Evolutionary conservation across 345 rosid species (phyloP), one percentile per base, ranked within the genome.

Genomic region (Limnanthes douglasii): DNA sequence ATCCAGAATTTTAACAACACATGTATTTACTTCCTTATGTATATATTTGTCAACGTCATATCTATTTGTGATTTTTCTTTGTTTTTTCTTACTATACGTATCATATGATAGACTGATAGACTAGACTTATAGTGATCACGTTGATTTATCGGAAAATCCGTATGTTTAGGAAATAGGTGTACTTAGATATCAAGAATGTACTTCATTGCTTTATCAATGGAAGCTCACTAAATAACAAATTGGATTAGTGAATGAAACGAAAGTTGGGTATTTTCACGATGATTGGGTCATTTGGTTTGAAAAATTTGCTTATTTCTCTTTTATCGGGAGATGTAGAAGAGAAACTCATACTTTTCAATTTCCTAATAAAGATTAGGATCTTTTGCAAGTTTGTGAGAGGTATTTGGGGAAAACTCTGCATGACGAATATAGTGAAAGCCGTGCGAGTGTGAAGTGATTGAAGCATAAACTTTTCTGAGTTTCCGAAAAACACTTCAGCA

Each of bases 321-420:
- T 72, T 9, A 82, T 72, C 18, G 86, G 75, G 61, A 58, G 82
- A 31, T 76, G 86, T 82, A 62, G 86, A 21, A 56, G 70, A 49
- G 93, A 79, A 59, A 75, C 93, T 31, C 75, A 79, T 33, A 75
- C 74, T 0, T 72, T 79, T 34, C 86, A 79, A 51, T 59, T 75
- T 45, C 66, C 61, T 15, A 56, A 57, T 3, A 57, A 45, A 50
- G 57, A 50, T 16, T 56, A 57, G 18, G 62, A 57, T 21, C 85
- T 43, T 18, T 64, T 61, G 43, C 86, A 31, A 46, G 65, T 79
- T 10, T 75, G 93, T 14, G 57, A 65, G 15, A 51, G 37, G 40
- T 66, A 64, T 29, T 56, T 72, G 12, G 93, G 93, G 21, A 72
- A 47, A 42, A 49, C 67, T 0, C 93, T 86, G 0, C 68, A 69